Evolutionary conservation across 148 eudicot species (phyloP), one percentile per base, ranked within the genome.

Genomic region (Camellia lanceoleosa): DNA sequence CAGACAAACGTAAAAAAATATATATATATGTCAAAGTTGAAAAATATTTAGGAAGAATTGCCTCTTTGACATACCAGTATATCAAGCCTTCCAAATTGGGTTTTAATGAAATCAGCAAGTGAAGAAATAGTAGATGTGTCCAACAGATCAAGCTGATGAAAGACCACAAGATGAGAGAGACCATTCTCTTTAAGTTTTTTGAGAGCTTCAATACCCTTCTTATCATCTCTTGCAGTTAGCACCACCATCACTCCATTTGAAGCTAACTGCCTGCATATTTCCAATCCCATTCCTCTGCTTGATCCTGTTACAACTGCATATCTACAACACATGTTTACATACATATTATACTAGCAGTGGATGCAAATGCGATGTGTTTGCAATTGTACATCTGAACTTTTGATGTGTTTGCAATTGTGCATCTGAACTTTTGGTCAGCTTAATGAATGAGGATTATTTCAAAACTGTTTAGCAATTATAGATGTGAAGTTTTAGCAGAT

Each of bases 191-290:
- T 80, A 19, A 84, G 83, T 3, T 68, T 78, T 1, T 87, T 65
- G 9, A 75, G 51, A 73, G 87, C 89, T 82, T 84, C 82, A 73
- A 20, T 38, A 9, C 89, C 89, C 65, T 41, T 76, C 18, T 77
- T 67, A 70, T 80, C 78, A 78, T 81, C 77, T 81, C 86, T 84
- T 2, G 81, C 81, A 41, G 83, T 81, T 42, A 78, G 54, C 10
- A 84, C 74, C 55, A 77, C 84, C 23, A 0, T 59, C 13, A 72
- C 51, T 2, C 83, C 86, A 30, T 78, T 13, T 10, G 81, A 73
- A 67, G 87, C 84, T 18, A 84, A 63, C 55, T 81, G 78, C 65
- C 55, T 66, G 41, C 87, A 81, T 41, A 81, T 74, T 46, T 81
- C 82, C 0, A 81, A 69, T 52, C 76, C 80, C 1, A 80, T 75